A percentile compares a stretch with the other conserved stretches of the same genome.
Conservation (phyloP, 257 asterid genomes). For the Gardenia jasminoides region DNA sequence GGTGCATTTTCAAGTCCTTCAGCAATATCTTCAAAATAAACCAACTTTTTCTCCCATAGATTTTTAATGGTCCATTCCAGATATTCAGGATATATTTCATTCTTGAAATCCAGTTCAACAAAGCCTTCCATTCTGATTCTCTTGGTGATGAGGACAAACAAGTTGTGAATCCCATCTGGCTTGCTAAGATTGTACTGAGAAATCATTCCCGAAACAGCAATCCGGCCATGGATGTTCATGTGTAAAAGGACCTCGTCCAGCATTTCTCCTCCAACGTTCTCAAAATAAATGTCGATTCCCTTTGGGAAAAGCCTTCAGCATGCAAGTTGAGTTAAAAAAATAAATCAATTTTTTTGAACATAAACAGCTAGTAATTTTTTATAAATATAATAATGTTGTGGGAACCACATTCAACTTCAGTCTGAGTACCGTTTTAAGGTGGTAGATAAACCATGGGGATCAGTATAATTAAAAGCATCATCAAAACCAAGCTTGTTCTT, state of each 20-base stretch:
- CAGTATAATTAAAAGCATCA: slow-evolving; percentile 38
- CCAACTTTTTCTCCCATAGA: neutral
- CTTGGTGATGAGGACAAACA: neutral
- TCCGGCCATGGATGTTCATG: slow-evolving; percentile 27
- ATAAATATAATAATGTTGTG: too few relatives aligned
- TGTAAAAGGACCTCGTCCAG: slow-evolving; percentile 27
- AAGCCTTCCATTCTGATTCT: neutral
- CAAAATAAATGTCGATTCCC: slow-evolving; percentile 36
- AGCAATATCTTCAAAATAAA: neutral
- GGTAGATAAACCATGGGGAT: slow-evolving; percentile 20
- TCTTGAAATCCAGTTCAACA: neutral
- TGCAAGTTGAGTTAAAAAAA: neutral
- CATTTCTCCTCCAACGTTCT: slow-evolving; percentile 35
- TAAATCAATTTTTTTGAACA: too few relatives aligned
- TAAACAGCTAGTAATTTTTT: too few relatives aligned
- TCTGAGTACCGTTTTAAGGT: neutral
- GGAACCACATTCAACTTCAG: neutral
- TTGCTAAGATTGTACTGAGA: neutral
- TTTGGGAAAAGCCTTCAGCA: slow-evolving; percentile 27
- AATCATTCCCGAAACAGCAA: slow-evolving; percentile 13
- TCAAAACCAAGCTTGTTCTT: slow-evolving; percentile 36
- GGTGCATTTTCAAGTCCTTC: neutral
- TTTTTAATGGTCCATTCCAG: neutral
- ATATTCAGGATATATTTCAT: neutral
- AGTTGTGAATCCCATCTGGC: neutral